phyloP scores from a whole-genome alignment of 1,284 basidiomycete species.

The Tilletia walkeri region DNA sequence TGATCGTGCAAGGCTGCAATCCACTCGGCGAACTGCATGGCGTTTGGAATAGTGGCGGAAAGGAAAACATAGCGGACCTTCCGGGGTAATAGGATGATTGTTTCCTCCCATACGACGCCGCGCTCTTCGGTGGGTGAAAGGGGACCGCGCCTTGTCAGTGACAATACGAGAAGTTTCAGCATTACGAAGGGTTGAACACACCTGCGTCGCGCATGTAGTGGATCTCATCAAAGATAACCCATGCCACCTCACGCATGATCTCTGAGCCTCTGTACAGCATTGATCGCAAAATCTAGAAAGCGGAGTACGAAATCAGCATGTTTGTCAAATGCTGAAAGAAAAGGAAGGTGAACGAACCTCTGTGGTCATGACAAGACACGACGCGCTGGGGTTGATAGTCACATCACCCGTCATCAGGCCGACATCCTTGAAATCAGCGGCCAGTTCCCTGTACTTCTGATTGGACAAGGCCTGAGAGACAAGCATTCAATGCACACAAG shows the following conservation, averaged over 20 bases:
- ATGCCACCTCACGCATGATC: slow-evolving; percentile 98
- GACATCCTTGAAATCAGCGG: slow-evolving; percentile 93
- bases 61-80: slow-evolving; percentile 96
- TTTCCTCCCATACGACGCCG: slow-evolving; percentile 69
- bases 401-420: slow-evolving; percentile 99
- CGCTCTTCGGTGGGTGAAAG: slow-evolving; percentile 54
- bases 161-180: neutral
- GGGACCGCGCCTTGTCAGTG: neutral
- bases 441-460: slow-evolving; percentile 97
- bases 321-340: neutral
- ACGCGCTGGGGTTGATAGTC: slow-evolving; percentile 96
- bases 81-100: slow-evolving; percentile 94
- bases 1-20: slow-evolving; percentile 95
- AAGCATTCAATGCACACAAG: no score
- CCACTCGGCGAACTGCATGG: slow-evolving; percentile 99
- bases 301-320: neutral
- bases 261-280: slow-evolving; percentile 99
- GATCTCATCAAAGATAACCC: slow-evolving; percentile 99
- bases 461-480: slow-evolving; percentile 70
- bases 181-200: slow-evolving; percentile 28
- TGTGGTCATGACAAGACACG: slow-evolving; percentile 98
- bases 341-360: slow-evolving; percentile 64
- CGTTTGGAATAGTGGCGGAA: slow-evolving; percentile 99
- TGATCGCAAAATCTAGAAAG: slow-evolving; percentile 81
- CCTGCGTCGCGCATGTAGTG: slow-evolving; percentile 98